Percentiles rank a stretch among this genome's conserved stretches.
These are phyloP conservation scores for Lachancea dasiensis DNA, from an alignment of 805 yeast genomes.

Conservation along the genomic window DNA sequence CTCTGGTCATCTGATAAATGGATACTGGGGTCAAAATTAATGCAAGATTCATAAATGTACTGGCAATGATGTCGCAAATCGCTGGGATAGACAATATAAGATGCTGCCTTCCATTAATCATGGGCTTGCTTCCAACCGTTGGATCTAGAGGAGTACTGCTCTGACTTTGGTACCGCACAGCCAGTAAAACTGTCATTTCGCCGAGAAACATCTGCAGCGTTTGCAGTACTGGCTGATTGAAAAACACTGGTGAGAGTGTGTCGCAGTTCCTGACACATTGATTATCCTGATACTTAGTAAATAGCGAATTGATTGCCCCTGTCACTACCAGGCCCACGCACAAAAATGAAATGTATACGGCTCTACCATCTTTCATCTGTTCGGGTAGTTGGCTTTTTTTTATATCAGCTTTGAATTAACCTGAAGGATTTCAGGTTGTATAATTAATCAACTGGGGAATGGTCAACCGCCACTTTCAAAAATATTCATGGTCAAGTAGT, in stretches of 20 bases:
- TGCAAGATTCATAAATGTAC: conserved; percentile 74
- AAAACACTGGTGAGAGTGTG: conserved; percentile 26
- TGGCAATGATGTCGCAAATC: conserved; percentile 62
- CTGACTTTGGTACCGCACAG: conserved; percentile 25
- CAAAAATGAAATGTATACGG: conserved; percentile 7
- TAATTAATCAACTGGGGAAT: too few relatives aligned
- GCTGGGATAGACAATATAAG: conserved; percentile 54
- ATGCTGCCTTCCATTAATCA: conserved; percentile 25
- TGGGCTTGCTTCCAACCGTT: conserved; percentile 4
- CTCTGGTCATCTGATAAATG: conserved; percentile 81
- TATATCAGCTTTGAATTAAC: too few relatives aligned
- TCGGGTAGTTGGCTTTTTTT: too few relatives aligned
- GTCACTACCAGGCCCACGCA: conserved; percentile 52
- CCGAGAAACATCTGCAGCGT: conserved; percentile 79
- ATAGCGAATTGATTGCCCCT: conserved; percentile 67
- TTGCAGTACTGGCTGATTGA: conserved; percentile 76
- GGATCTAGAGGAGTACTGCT: neutral
- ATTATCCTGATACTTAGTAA: conserved; percentile 71
- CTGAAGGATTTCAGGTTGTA: too few relatives aligned
- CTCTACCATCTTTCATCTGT: neutral
- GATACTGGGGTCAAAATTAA: conserved; percentile 70
- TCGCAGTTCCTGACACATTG: conserved; percentile 54
- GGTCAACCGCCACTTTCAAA: too few relatives aligned
- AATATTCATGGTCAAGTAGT: too few relatives aligned
- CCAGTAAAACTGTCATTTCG: conserved; percentile 47